Evolutionary conservation across 2,329 filamentous ascomycete species (phyloP).

Genomic region (Xylaria sp.): DNA sequence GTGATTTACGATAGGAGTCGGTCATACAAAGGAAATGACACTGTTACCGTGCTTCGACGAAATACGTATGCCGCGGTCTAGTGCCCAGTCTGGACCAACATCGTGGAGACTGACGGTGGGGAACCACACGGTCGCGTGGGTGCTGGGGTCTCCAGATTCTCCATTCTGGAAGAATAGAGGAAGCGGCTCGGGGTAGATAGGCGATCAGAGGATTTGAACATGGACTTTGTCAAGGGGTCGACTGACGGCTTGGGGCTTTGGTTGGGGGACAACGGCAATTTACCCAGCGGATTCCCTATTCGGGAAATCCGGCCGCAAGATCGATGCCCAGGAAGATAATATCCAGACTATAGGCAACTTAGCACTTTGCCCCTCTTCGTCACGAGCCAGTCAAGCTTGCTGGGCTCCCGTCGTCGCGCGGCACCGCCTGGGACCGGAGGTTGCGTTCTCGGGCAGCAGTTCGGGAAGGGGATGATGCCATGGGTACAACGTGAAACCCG

Average conservation of each 20-base stretch:
- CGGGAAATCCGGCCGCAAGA: conserved; percentile 16
- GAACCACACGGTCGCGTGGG: conserved; percentile 14
- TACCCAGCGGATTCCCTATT: conserved; percentile 26
- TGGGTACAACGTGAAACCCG: neutral
- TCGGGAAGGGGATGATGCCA: neutral
- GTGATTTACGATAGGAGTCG: neutral
- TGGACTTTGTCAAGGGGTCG: conserved; percentile 11
- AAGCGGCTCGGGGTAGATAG: conserved; percentile 2
- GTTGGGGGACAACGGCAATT: conserved; percentile 8
- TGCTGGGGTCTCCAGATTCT: conserved; percentile 27
- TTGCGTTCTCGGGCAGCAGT: neutral
- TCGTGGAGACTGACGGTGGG: conserved; percentile 14
- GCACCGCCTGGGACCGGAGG: conserved; percentile 11
- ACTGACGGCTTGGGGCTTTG: neutral
- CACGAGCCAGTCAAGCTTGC: conserved; percentile 9
- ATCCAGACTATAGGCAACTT: neutral
- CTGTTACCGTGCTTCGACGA: conserved; percentile 2
- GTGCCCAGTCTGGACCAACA: conserved; percentile 19
- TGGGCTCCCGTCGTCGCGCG: neutral
- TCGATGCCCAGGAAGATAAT: neutral
- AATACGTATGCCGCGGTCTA: neutral
- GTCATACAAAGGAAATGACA: neutral
- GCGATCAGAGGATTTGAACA: conserved; percentile 5
- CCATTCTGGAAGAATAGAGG: conserved; percentile 2
- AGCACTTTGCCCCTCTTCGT: conserved; percentile 7